These are phyloP conservation scores for Mycena venus DNA, from an alignment of 768 basidiomycete species.

Conservation along the genomic window DNA sequence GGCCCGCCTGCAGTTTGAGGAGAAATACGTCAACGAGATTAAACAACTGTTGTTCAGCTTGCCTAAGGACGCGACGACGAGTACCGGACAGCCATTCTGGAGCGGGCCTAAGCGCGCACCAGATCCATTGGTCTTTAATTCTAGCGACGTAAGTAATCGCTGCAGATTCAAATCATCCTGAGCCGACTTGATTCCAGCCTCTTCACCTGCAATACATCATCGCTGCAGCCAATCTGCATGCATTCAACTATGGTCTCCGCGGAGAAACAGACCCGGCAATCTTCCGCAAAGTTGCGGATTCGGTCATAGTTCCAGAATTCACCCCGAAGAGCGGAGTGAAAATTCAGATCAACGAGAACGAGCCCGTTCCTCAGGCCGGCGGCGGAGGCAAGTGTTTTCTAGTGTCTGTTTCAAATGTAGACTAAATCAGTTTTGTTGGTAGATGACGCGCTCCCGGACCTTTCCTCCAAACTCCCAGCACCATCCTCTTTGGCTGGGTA, in stretches of 20 bases:
- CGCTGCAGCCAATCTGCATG: slow-evolving; percentile 95
- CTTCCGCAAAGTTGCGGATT: slow-evolving; percentile 88
- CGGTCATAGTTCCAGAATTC: slow-evolving; percentile 91
- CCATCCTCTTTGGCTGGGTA: slow-evolving; percentile 97
- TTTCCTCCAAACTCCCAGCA: slow-evolving; percentile 81
- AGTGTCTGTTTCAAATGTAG: slow-evolving; percentile 2
- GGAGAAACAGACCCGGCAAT: slow-evolving; percentile 85
- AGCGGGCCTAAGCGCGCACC: slow-evolving; percentile 98
- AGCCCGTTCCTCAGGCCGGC: slow-evolving; percentile 78
- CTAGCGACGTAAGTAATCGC: slow-evolving; percentile 78
- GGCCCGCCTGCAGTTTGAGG: slow-evolving; percentile 96
- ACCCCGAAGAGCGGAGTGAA: slow-evolving; percentile 93
- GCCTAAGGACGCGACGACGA: slow-evolving; percentile 94
- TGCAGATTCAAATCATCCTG: background rate
- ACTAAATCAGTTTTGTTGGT: slow-evolving; percentile 24
- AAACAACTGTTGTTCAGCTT: slow-evolving; percentile 93
- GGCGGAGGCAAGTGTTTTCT: slow-evolving; percentile 51
- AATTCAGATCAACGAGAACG: slow-evolving; percentile 93
- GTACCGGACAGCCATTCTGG: slow-evolving; percentile 97
- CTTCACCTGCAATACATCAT: slow-evolving; percentile 91
- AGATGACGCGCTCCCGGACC: slow-evolving; percentile 69
- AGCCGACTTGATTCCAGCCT: slow-evolving; percentile 61
- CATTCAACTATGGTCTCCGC: slow-evolving; percentile 97
- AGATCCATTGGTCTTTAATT: slow-evolving; percentile 88
- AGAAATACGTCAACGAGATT: slow-evolving; percentile 93